Percentiles rank a stretch among this genome's conserved stretches.
phyloP scores from a whole-genome alignment of 2,329 filamentous ascomycete species.

The Myrmaecium sp. region DNA sequence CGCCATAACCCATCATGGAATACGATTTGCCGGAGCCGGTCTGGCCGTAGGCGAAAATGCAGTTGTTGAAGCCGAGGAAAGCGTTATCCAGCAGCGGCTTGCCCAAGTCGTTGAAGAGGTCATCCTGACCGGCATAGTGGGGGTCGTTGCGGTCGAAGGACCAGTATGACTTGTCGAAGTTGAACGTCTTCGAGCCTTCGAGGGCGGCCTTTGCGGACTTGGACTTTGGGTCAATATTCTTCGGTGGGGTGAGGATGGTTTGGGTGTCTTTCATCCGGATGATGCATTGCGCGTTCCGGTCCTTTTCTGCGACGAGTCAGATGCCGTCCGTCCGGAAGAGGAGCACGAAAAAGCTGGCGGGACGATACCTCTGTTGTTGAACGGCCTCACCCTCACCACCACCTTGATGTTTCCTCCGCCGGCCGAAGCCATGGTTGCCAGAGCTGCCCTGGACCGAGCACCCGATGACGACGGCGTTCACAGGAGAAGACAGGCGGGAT shows the following conservation, averaged over 20 bases:
- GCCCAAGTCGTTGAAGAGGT: slow-evolving; percentile 77
- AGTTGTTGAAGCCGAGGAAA: slow-evolving; percentile 97
- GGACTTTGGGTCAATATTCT: slow-evolving; percentile 34
- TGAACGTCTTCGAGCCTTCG: slow-evolving; percentile 65
- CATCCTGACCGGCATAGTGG: slow-evolving; percentile 78
- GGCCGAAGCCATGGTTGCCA: slow-evolving; percentile 42
- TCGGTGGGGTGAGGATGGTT: slow-evolving; percentile 67
- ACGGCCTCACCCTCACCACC: slow-evolving; percentile 89
- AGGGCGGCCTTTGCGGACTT: slow-evolving; percentile 50
- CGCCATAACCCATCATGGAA: slow-evolving; percentile 99
- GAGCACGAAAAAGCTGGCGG: not conserved
- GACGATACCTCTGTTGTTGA: slow-evolving; percentile 74
- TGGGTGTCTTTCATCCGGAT: slow-evolving; percentile 91
- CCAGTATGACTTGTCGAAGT: slow-evolving; percentile 97
- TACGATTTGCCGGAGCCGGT: slow-evolving; percentile 98
- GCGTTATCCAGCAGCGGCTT: slow-evolving; percentile 90
- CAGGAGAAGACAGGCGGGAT: too few relatives aligned
- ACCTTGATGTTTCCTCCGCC: slow-evolving; percentile 98
- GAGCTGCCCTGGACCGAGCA: too few relatives aligned
- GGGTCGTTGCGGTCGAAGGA: slow-evolving; percentile 72
- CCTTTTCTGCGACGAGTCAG: slow-evolving; percentile 49
- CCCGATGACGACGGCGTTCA: too few relatives aligned
- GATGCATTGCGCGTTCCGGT: slow-evolving; percentile 86
- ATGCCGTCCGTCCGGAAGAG: too few relatives aligned
- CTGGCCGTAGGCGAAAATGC: slow-evolving; percentile 97